Evolutionary conservation across 1,284 basidiomycete species (phyloP).

Genomic region (Phaffia rhodozyma): DNA sequence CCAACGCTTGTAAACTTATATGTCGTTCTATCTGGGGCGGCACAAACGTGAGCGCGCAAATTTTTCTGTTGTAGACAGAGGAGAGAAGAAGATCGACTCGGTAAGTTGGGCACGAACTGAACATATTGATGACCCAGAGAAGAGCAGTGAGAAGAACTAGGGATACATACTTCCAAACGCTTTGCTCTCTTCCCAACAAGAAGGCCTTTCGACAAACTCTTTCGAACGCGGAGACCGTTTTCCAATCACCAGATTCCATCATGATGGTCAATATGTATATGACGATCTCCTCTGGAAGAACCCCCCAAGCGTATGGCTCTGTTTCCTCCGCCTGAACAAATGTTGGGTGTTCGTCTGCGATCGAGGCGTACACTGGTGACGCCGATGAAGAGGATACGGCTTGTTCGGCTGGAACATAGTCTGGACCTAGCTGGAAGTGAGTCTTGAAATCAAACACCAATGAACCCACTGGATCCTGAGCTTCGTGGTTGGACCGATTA

Average conservation of each 20-base stretch:
- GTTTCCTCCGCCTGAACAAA: conserved; percentile 60
- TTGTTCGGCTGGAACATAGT: conserved; percentile 3
- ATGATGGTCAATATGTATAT: conserved; percentile 46
- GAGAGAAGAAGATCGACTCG: background rate
- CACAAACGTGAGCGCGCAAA: conserved; percentile 50
- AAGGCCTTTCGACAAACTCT: conserved; percentile 58
- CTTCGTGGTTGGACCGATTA: background rate
- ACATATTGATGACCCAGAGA: conserved; percentile 15
- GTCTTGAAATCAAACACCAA: conserved; percentile 9
- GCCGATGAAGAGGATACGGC: conserved; percentile 37
- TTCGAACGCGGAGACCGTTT: conserved; percentile 64
- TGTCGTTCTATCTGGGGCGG: conserved; percentile 54
- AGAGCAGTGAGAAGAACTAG: background rate
- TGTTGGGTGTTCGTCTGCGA: conserved; percentile 28
- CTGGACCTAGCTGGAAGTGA: conserved; percentile 5
- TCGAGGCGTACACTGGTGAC: background rate
- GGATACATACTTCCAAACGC: conserved; percentile 61
- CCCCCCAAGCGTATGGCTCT: conserved; percentile 45
- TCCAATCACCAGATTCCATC: conserved; percentile 45
- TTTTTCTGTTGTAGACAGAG: conserved; percentile 36
- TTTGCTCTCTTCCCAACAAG: conserved; percentile 50
- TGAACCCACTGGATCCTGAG: too few relatives aligned
- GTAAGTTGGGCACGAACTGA: background rate
- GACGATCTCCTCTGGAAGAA: conserved; percentile 62
- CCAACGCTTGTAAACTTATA: conserved; percentile 35